Evolutionary conservation across 495 filamentous ascomycete species (phyloP).

Genomic region (Bacidia gigantensis): DNA sequence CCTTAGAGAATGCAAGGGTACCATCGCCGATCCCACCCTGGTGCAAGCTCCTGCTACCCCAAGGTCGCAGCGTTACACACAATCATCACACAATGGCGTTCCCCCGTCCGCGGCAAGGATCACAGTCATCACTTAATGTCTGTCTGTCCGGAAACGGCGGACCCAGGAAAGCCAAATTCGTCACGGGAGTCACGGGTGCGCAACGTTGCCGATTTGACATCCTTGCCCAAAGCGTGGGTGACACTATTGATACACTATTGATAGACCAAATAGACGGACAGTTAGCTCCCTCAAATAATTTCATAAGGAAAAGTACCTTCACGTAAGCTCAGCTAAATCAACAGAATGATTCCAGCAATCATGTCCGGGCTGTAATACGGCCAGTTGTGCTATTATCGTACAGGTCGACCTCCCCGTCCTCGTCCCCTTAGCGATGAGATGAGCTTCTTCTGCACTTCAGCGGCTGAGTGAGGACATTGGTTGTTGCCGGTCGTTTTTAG

Average conservation of each 20-base stretch:
- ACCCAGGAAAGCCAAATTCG: background rate
- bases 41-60: background rate
- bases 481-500: background rate
- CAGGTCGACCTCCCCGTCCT: too few species aligned
- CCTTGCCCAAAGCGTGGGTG: background rate
- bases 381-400: too few species aligned
- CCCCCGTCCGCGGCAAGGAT: background rate
- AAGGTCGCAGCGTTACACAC: background rate
- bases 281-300: too few species aligned
- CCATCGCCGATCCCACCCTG: background rate
- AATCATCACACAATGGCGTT: background rate
- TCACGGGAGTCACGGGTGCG: background rate
- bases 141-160: background rate
- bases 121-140: background rate
- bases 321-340: too few species aligned
- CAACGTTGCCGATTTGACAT: background rate
- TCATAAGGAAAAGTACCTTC: too few species aligned
- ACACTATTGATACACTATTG: background rate
- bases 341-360: too few species aligned
- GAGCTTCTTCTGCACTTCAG: background rate
- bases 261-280: too few species aligned
- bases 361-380: too few species aligned
- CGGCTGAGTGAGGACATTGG: background rate
- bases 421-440: too few species aligned
- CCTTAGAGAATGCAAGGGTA: background rate